Evolutionary conservation across 768 basidiomycete genomes (phyloP), one percentile per base, ranked within the genome.

Genomic region (Cystobasidium tubakii): DNA sequence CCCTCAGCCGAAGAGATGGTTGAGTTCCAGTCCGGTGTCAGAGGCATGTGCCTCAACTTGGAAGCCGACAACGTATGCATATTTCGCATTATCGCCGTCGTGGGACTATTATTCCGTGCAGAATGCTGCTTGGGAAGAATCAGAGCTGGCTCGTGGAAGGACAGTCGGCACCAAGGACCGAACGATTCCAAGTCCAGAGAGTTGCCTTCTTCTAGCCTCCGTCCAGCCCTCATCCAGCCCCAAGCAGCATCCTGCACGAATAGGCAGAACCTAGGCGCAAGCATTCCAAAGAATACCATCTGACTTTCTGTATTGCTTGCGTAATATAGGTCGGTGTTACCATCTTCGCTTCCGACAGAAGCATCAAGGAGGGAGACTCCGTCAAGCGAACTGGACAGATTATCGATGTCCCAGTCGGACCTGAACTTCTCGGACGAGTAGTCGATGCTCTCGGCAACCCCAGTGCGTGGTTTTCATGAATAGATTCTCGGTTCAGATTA

Each of bases 341-440:
- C 85, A 94, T 98, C 86, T 99, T 99, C 87, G 83, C 82, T 82
- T 81, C 81, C 82, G 83, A 83, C 77, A 91, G 91, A 87, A 87
- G 89, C 85, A 98, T 98, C 88, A 94, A 94, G 87, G 96, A 98
- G 85, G 96, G 95, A 80, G 96, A 99, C 85, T 94, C 95, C 78
- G 96, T 99, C 87, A 99, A 96, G 86, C 93, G 96, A 83, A 99
- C 96, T 77, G 95, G 96, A 80, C 91, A 96, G 84, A 98, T 99
- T 83, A 96, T 99, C 86, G 96, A 99, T 83, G 94, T 99, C 75
- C 96, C 96, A 73, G 95, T 98, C 82, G 96, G 96, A 77, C 93
- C 93, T 75, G 88, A 87, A 80, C 90, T 99, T 77, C 90, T 99
- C 79, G 96, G 96, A 76, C 96, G 96, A 85, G 96, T 99, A 81